These are phyloP conservation scores for Neofusicoccum umdonicola DNA, from an alignment of 2,329 filamentous ascomycete species.

Conservation along the genomic window DNA sequence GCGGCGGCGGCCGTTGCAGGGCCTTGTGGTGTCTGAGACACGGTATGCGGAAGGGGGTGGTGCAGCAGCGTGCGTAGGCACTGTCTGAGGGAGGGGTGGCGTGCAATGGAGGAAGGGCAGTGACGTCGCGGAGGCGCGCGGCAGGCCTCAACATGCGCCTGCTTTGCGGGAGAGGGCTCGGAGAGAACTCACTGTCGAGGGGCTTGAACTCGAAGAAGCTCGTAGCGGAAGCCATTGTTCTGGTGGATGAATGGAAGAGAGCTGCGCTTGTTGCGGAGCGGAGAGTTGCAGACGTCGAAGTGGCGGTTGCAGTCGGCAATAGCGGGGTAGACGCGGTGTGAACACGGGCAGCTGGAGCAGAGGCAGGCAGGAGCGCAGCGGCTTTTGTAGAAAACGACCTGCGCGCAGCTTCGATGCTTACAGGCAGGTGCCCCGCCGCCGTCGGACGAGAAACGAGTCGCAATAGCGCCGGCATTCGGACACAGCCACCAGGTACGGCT, in stretches of 20 bases:
- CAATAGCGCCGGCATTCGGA: slow-evolving; percentile 9
- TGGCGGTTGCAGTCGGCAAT: not conserved
- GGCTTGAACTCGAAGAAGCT: slow-evolving; percentile 82
- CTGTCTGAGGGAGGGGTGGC: not conserved
- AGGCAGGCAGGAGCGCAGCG: not conserved
- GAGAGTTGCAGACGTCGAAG: not conserved
- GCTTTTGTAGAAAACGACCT: not conserved
- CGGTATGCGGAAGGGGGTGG: not conserved
- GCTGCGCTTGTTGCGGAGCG: not conserved
- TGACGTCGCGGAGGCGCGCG: not conserved
- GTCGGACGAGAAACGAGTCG: slow-evolving; percentile 10
- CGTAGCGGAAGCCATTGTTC: slow-evolving; percentile 65
- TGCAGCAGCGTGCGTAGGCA: not conserved
- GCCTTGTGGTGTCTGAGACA: not conserved
- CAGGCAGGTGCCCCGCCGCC: not conserved
- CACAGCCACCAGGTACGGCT: not conserved
- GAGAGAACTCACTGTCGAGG: slow-evolving; percentile 65
- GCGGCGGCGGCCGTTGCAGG: not conserved
- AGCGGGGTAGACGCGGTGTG: not conserved
- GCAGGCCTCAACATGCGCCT: not conserved
- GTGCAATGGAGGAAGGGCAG: not conserved
- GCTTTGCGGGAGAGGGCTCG: not conserved
- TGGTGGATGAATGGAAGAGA: not conserved
- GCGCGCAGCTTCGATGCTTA: not conserved
- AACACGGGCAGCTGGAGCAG: too few relatives aligned